Base-by-base conservation (phyloP, 2,329 filamentous ascomycete genomes). In the Phoma sp. region DNA sequence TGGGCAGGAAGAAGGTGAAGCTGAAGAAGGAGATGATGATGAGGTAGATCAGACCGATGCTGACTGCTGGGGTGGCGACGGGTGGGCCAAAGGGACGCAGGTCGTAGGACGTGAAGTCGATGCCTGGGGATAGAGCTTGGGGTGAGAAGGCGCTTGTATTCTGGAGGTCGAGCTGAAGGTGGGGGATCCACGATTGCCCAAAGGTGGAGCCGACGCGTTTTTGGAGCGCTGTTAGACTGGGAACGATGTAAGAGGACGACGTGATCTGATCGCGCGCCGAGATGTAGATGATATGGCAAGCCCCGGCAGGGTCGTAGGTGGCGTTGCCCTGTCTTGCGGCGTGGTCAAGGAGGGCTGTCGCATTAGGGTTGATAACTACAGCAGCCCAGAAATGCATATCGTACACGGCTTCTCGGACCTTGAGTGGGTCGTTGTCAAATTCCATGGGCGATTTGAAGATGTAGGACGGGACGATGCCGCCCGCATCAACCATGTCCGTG, bases 21-120 rank as follows among this genome's bases (percentile, higher is more conserved):
- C 81, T 84, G 76, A 88, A 88, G 74, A 88, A 88, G 0, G 84
- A 82, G 38, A 88, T 77, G 66, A 89, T 87, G 65, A 89, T 87
- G 2, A 88, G 73, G 67, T 88, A 88, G 61, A 89, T 87, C 18
- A 88, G 73, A 0, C 86, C 85, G 46, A 88, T 85, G 5, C 80
- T 83, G 7, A 87, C 80, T 0, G 84, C 79, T 0, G 86, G 86
- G 1, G 80, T 84, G 2, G 81, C 77, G 2, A 79, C 76, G 3
- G 80, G 75, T 0, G 85, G 85, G 3, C 69, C 70, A 67, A 88
- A 88, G 0, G 85, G 85, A 2, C 86, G 80, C 2, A 88, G 76
- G 52, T 88, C 84, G 68, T 82, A 77, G 3, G 72, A 71, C 10
- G 77, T 80, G 72, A 85, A 85, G 1, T 80, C 82, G 39, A 86